These are phyloP conservation scores for Pseudogymnoascus sp. DNA, from an alignment of 2,329 filamentous ascomycete genomes.

Conservation along the genomic window DNA sequence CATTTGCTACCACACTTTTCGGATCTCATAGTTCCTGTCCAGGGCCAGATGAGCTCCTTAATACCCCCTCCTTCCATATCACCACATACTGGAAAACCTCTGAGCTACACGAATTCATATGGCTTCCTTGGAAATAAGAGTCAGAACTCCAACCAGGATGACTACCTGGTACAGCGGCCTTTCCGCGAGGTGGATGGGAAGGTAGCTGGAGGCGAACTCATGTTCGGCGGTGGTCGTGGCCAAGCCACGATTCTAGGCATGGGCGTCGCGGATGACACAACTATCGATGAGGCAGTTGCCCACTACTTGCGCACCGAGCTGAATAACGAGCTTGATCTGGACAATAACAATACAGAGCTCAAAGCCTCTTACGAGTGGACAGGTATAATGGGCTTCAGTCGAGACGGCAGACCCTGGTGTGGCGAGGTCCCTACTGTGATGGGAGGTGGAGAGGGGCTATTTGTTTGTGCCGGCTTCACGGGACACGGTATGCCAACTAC, in stretches of 20 bases:
- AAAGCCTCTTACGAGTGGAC: constrained; percentile 54
- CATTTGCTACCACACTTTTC: constrained; percentile 61
- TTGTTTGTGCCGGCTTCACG: constrained; percentile 58
- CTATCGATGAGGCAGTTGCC: constrained; percentile 41
- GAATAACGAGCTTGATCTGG: constrained; percentile 21
- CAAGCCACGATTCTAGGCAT: constrained; percentile 45
- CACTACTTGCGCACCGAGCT: constrained; percentile 24
- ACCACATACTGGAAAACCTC: constrained; percentile 19
- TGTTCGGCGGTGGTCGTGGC: constrained; percentile 63
- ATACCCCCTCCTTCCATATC: constrained; percentile 41
- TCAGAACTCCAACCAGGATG: constrained; percentile 45
- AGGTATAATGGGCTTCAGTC: constrained; percentile 70
- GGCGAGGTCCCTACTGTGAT: constrained; percentile 51
- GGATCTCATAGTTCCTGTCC: constrained; percentile 66
- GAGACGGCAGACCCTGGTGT: constrained; percentile 63
- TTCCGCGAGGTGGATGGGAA: constrained; percentile 24
- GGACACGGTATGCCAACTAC: constrained; percentile 73
- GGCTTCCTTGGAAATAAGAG: constrained; percentile 48
- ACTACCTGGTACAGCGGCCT: constrained; percentile 67
- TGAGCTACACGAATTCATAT: constrained; percentile 34
- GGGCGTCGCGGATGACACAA: constrained; percentile 52
- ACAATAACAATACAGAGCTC: constrained; percentile 35
- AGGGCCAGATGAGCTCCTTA: constrained; percentile 65
- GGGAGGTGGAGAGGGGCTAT: constrained; percentile 47
- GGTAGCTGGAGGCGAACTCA: constrained; percentile 45